Conservation (phyloP, 192 early-diverging fungal genomes). For the Coemansia sp. region DNA sequence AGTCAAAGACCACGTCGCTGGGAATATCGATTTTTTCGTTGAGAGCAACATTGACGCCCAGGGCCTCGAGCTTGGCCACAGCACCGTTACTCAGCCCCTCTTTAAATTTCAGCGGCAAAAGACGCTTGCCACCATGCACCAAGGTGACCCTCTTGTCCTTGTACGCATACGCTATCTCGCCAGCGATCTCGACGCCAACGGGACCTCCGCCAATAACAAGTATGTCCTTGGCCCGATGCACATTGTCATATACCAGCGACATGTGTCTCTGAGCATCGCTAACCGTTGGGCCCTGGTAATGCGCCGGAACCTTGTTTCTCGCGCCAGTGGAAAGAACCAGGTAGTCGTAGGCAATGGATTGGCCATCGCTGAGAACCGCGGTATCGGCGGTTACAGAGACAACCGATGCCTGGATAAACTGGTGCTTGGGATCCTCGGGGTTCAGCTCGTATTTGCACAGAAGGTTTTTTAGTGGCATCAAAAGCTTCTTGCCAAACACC, state of each 20-base stretch:
- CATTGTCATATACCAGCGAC: constrained; percentile 27
- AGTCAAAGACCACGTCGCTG: constrained; percentile 27
- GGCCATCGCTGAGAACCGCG: constrained; percentile 52
- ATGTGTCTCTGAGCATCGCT: constrained; percentile 35
- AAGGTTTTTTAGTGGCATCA: constrained; percentile 50
- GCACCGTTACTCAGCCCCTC: constrained; percentile 34
- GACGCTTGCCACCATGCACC: constrained; percentile 43
- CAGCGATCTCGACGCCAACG: constrained; percentile 58
- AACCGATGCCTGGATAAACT: constrained; percentile 55
- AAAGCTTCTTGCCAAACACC: constrained; percentile 47
- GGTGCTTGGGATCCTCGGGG: constrained; percentile 21
- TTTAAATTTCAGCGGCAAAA: constrained; percentile 55
- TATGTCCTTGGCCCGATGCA: constrained; percentile 53
- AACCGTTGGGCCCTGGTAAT: constrained; percentile 30
- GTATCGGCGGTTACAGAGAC: constrained; percentile 31
- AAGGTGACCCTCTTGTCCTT: constrained; percentile 52
- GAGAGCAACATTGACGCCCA: constrained; percentile 55
- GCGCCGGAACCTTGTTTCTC: constrained; percentile 52
- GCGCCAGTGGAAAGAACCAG: constrained; percentile 65
- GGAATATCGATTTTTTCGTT: constrained; percentile 54
- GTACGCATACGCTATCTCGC: constrained; percentile 55
- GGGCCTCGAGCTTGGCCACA: constrained; percentile 32
- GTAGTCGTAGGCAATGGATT: constrained; percentile 61
- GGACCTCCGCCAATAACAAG: constrained; percentile 70
- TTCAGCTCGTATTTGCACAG: constrained; percentile 24